A percentile compares a stretch with the other conserved stretches of the same genome.
Conservation (phyloP, 768 basidiomycete species). For the Tricholoma bakamatsutake region DNA sequence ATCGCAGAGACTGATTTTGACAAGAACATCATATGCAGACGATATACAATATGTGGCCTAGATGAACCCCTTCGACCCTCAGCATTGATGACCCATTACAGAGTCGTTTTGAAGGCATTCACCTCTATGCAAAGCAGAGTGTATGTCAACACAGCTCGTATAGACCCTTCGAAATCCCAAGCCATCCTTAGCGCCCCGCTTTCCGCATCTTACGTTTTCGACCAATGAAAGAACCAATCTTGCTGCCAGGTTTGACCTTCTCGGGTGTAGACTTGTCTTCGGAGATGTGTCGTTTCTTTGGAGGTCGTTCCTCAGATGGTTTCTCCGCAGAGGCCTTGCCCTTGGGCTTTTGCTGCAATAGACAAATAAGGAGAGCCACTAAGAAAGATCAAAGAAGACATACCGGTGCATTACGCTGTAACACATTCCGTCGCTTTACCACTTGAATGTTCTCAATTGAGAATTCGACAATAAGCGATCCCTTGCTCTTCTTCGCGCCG, state of each 20-base stretch:
- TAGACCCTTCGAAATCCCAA: no score
- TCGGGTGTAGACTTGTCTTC: constrained; percentile 12
- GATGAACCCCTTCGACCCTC: no score
- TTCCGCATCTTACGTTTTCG: constrained; percentile 73
- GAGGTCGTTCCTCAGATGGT: constrained; percentile 28
- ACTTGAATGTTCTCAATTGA: constrained; percentile 94
- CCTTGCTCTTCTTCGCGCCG: constrained; percentile 34
- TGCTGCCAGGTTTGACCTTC: constrained; percentile 28
- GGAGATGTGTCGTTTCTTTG: constrained; percentile 35
- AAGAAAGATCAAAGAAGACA: constrained; percentile 2
- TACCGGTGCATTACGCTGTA: constrained; percentile 33
- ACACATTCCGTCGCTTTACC: constrained; percentile 65
- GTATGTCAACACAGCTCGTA: no score
- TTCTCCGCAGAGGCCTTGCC: constrained; percentile 7
- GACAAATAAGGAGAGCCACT: not conserved
- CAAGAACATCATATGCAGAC: no score
- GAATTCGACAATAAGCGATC: constrained; percentile 83
- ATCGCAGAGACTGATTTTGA: no score
- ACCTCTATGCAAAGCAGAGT: no score
- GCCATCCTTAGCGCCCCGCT: constrained; percentile 27
- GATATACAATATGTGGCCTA: no score
- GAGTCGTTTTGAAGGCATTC: no score
- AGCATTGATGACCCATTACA: no score
- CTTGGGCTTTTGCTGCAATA: constrained; percentile 8
- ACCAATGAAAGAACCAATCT: constrained; percentile 69